A percentile compares a stretch with the other conserved stretches of the same genome.
Evolutionary conservation across 1,284 basidiomycete species (phyloP).

Genomic region (Lentinula novae-zelandiae): DNA sequence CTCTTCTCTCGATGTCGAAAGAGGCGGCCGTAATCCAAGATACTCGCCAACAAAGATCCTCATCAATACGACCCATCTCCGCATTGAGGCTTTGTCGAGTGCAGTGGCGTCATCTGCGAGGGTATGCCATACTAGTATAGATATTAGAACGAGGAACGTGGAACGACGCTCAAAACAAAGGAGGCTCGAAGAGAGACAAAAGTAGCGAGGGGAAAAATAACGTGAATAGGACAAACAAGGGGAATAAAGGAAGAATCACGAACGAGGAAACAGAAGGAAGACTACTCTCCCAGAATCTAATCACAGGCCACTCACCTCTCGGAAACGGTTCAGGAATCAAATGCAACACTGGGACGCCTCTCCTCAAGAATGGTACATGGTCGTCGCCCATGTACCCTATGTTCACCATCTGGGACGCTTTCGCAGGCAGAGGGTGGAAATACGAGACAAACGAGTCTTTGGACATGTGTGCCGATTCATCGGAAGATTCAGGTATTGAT

Average conservation of each 20-base stretch:
- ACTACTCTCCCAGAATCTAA: neutral
- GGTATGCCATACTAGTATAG: slow-evolving; percentile 3
- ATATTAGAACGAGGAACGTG: too few species aligned
- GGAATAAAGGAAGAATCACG: slow-evolving; percentile 26
- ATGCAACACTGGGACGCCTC: slow-evolving; percentile 89
- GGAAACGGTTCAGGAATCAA: slow-evolving; percentile 92
- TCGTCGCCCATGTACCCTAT: slow-evolving; percentile 85
- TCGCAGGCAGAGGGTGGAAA: slow-evolving; percentile 45
- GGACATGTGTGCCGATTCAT: slow-evolving; percentile 12
- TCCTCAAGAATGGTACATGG: slow-evolving; percentile 85
- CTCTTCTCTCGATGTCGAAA: slow-evolving; percentile 14
- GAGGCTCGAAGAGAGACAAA: neutral
- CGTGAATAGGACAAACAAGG: neutral
- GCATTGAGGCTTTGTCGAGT: slow-evolving; percentile 83
- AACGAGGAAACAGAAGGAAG: neutral
- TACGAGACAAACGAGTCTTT: slow-evolving; percentile 53
- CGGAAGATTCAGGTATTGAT: neutral
- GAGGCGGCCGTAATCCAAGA: slow-evolving; percentile 64
- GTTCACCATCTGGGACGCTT: slow-evolving; percentile 31
- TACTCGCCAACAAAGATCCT: slow-evolving; percentile 91
- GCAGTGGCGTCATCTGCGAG: slow-evolving; percentile 84
- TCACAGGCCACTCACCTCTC: slow-evolving; percentile 26
- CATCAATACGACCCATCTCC: slow-evolving; percentile 87
- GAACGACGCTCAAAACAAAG: neutral
- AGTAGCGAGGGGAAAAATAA: slow-evolving; percentile 38